These are phyloP conservation scores for Clathrospora elynae DNA, from an alignment of 2,329 filamentous ascomycete genomes.

Conservation along the genomic window DNA sequence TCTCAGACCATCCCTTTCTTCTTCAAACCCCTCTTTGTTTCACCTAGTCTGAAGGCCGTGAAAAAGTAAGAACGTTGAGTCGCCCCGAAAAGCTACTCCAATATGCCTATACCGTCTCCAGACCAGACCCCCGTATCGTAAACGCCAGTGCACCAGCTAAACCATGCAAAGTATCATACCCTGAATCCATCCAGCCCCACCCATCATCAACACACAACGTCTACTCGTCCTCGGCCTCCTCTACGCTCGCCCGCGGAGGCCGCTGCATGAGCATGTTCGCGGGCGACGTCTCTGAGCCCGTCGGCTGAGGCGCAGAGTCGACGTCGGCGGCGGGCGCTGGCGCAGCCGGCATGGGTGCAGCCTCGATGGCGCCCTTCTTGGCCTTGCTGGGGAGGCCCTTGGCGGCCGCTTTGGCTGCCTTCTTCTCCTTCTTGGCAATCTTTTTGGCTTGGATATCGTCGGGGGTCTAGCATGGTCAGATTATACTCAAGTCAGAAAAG, in stretches of 20 bases:
- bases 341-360: slow-evolving; percentile 28
- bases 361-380: slow-evolving; percentile 43
- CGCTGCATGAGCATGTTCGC: slow-evolving; percentile 36
- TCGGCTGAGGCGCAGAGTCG: slow-evolving; percentile 35
- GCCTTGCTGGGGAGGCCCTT: slow-evolving; percentile 38
- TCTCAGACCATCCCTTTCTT: no score
- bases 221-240: slow-evolving; percentile 47
- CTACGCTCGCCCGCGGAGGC: slow-evolving; percentile 42
- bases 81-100: no score
- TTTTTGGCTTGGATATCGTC: slow-evolving; percentile 55
- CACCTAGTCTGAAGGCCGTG: no score
- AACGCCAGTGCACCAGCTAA: slow-evolving; percentile 14
- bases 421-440: slow-evolving; percentile 48
- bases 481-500: neutral
- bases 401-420: slow-evolving; percentile 40
- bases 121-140: neutral
- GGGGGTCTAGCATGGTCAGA: slow-evolving; percentile 33
- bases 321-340: slow-evolving; percentile 22
- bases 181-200: neutral
- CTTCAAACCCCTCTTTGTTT: no score
- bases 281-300: slow-evolving; percentile 32
- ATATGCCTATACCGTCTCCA: no score
- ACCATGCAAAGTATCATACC: slow-evolving; percentile 9
- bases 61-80: no score
- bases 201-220: neutral